phyloP scores from a whole-genome alignment of 345 rosid genomes.

The Clausena lansium region DNA sequence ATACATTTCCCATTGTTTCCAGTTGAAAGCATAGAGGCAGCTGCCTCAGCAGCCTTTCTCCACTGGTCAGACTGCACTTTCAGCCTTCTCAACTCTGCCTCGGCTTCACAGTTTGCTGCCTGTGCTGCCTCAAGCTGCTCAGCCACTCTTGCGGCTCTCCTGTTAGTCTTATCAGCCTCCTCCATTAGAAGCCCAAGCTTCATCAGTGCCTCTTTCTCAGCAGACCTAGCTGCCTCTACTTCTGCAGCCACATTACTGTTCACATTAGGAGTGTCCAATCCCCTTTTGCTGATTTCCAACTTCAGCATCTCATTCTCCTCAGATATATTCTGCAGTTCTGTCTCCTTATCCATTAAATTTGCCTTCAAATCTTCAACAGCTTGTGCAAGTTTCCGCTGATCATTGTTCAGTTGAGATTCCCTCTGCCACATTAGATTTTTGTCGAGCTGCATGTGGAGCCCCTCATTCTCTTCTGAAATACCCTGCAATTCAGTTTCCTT shows the following conservation, averaged over 20 bases:
- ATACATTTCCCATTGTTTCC: conserved; percentile 70
- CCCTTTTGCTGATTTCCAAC: conserved; percentile 52
- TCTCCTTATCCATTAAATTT: conserved; percentile 72
- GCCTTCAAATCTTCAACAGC: conserved; percentile 54
- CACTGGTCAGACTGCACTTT: conserved; percentile 98
- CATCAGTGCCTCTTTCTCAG: conserved; percentile 56
- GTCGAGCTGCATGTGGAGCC: conserved; percentile 42
- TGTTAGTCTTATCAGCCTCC: conserved; percentile 77
- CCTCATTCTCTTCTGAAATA: conserved; percentile 75
- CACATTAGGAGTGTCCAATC: conserved; percentile 33
- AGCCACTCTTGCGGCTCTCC: conserved; percentile 54
- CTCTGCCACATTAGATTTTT: conserved; percentile 28
- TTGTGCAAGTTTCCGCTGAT: conserved; percentile 50
- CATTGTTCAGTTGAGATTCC: conserved; percentile 40
- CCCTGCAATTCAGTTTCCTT: conserved; percentile 84
- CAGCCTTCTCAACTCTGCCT: conserved; percentile 74
- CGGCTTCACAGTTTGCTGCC: conserved; percentile 63
- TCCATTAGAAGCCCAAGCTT: conserved; percentile 77
- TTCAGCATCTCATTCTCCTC: conserved; percentile 70
- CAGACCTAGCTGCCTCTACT: conserved; percentile 41
- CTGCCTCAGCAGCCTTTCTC: conserved; percentile 99
- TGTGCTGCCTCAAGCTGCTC: conserved; percentile 90
- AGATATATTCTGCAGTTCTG: conserved; percentile 53
- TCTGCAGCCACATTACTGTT: conserved; percentile 29
- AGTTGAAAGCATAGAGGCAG: conserved; percentile 80